These are phyloP conservation scores for Thermothelomyces thermophilus DNA, from an alignment of 2,329 filamentous ascomycete genomes.

Conservation along the genomic window DNA sequence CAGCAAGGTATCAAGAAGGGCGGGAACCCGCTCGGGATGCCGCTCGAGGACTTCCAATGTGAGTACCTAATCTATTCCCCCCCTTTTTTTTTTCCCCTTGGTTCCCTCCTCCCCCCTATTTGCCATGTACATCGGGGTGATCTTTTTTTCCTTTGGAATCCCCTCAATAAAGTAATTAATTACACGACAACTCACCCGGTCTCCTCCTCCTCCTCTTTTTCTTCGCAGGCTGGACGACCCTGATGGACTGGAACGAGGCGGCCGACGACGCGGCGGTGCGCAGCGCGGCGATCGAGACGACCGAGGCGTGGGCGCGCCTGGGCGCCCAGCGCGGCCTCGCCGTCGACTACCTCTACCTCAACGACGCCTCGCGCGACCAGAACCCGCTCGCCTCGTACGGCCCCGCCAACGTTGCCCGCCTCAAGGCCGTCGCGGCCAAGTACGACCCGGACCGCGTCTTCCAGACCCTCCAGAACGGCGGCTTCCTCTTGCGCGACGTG, in stretches of 20 bases:
- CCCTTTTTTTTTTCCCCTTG: too few species aligned
- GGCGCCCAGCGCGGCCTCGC: background rate
- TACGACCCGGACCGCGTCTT: background rate
- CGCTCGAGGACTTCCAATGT: background rate
- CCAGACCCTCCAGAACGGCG: background rate
- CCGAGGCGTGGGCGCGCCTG: background rate
- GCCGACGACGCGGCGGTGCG: background rate
- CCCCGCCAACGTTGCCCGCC: slow-evolving; percentile 20
- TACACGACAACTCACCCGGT: too few species aligned
- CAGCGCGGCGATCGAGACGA: background rate
- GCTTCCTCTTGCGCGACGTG: background rate
- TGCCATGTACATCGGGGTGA: too few species aligned
- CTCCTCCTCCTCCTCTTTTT: too few species aligned
- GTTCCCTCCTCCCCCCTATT: too few species aligned
- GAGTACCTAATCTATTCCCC: background rate
- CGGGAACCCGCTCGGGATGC: background rate
- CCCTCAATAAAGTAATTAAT: too few species aligned
- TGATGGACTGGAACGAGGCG: background rate
- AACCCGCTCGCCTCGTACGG: slow-evolving; percentile 29
- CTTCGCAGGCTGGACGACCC: background rate
- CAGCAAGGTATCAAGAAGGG: background rate
- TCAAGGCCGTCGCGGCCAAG: background rate
- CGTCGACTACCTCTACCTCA: background rate
- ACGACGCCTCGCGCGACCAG: slow-evolving; percentile 12
- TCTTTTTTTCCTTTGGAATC: too few species aligned